These are phyloP conservation scores for Komagataella phaffii DNA, from an alignment of 805 yeast species.

Conservation along the genomic window DNA sequence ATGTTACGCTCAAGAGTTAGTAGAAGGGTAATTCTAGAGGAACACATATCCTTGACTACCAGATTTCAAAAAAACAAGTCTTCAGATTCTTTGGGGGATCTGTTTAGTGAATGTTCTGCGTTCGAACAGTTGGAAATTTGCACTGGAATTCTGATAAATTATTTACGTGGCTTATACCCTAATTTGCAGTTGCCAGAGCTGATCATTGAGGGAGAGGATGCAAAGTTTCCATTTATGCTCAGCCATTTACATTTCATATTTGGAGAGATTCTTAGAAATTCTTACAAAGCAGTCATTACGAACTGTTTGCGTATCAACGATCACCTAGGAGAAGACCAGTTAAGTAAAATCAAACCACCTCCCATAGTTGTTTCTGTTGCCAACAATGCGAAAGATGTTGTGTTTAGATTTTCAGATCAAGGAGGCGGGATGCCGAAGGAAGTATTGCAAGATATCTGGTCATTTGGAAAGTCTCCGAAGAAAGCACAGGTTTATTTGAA, in stretches of 20 bases:
- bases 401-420: constrained; percentile 72
- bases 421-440: constrained; percentile 76
- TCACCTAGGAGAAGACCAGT: constrained; percentile 4
- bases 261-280: constrained; percentile 80
- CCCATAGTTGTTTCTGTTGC: constrained; percentile 72
- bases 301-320: constrained; percentile 19
- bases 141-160: constrained; percentile 32
- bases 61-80: constrained; percentile 36
- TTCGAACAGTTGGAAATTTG: constrained; percentile 49
- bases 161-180: constrained; percentile 41
- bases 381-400: constrained; percentile 49
- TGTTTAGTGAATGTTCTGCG: constrained; percentile 70
- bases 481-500: constrained; percentile 43
- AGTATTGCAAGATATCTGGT: constrained; percentile 61
- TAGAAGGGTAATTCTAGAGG: constrained; percentile 82
- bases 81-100: constrained; percentile 54
- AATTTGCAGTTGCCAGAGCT: constrained; percentile 57
- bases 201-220: constrained; percentile 62
- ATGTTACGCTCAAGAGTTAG: constrained; percentile 79
- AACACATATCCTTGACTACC: constrained; percentile 69
- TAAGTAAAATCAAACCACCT: constrained; percentile 27
- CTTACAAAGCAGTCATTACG: constrained; percentile 68
- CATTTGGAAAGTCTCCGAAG: constrained; percentile 65
- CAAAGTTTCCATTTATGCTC: constrained; percentile 69
- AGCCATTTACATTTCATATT: constrained; percentile 78